Evolutionary conservation across 345 rosid genomes (phyloP), one percentile per base, ranked within the genome.

Genomic region (Eucalyptus sp.): DNA sequence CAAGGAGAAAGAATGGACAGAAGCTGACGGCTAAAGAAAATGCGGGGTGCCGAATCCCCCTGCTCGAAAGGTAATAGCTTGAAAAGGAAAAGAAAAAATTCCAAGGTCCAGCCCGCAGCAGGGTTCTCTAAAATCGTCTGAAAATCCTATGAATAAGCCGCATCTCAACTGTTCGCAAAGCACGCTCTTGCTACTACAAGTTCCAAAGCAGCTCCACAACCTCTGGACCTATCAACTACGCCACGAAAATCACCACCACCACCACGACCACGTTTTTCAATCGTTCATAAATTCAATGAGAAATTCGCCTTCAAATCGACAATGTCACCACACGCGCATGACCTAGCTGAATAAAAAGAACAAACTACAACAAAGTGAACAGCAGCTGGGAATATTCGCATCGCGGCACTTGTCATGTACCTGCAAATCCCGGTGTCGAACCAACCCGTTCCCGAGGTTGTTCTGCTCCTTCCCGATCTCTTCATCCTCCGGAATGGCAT

Each of bases 401-500:
- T 52, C 58, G 5, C 25, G 10, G 83, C 25, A 76, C 48, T 79
- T 51, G 27, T 31, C 27, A 71, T n/a, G 87, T 89, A 96, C 98
- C 96, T 93, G 95, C 86, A 90, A 29, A 91, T 95, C 94, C 29
- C 92, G 93, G 41, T 91, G 95, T 37, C 90, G 90, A 88, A 88
- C 44, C 88, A 93, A 89, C 22, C 93, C 93, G 87, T 91, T 88
- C 6, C n/a, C 91, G 48, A 7, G 86, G 86, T 88, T 86, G 86
- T 88, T 90, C 60, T 87, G 91, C 87, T 92, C 96, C 92, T 96
- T 93, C 37, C 91, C 95, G 80, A 92, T 86, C 91, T 96, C 99
- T 62, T 95, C 99, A 33, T 95, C 97, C 94, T 96, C 99, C 1
- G 99, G 99, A 71, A 97, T 97, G 16, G 99, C 94, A 88, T 95